A percentile compares a stretch with the other conserved stretches of the same genome.
Conservation (phyloP, 495 filamentous ascomycete species). For the Eremomyces bilateralis region DNA sequence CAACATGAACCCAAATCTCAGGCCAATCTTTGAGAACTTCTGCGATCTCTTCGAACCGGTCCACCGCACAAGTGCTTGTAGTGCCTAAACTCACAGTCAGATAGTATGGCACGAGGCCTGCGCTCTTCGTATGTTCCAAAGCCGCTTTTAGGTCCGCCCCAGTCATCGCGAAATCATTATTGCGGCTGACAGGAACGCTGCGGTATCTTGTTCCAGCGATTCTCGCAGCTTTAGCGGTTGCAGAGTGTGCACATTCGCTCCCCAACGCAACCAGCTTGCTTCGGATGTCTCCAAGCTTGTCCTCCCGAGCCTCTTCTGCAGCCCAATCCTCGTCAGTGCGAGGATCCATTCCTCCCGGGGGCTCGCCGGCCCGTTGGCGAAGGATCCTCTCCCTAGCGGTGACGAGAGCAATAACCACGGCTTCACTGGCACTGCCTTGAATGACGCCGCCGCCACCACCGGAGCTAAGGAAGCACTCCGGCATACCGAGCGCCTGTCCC, state of each 20-base stretch:
- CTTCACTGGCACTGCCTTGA: conserved; percentile 82
- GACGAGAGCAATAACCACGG: conserved; percentile 68
- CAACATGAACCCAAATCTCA: conserved; percentile 82
- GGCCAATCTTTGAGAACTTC: conserved; percentile 38
- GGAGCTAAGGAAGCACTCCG: conserved; percentile 53
- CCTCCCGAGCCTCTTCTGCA: conserved; percentile 40
- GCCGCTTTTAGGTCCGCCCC: conserved; percentile 33
- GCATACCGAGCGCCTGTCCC: conserved; percentile 48
- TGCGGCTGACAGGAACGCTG: conserved; percentile 34
- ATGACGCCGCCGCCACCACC: conserved; percentile 79
- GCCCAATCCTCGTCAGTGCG: no score
- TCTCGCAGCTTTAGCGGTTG: conserved; percentile 68
- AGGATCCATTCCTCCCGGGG: no score
- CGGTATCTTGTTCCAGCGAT: conserved; percentile 68
- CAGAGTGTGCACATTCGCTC: conserved; percentile 59
- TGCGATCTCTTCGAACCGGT: conserved; percentile 54
- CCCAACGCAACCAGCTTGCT: conserved; percentile 60
- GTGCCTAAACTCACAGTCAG: conserved; percentile 72
- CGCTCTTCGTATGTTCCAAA: conserved; percentile 36
- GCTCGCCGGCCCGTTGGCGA: conserved; percentile 29
- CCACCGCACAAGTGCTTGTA: conserved; percentile 70
- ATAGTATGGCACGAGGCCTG: conserved; percentile 66
- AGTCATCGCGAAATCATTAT: conserved; percentile 50
- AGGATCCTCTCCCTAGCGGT: conserved; percentile 56
- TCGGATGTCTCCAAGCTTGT: conserved; percentile 41